Conservation (phyloP, 2,329 filamentous ascomycete genomes). For the Pseudomassariella vexata region DNA sequence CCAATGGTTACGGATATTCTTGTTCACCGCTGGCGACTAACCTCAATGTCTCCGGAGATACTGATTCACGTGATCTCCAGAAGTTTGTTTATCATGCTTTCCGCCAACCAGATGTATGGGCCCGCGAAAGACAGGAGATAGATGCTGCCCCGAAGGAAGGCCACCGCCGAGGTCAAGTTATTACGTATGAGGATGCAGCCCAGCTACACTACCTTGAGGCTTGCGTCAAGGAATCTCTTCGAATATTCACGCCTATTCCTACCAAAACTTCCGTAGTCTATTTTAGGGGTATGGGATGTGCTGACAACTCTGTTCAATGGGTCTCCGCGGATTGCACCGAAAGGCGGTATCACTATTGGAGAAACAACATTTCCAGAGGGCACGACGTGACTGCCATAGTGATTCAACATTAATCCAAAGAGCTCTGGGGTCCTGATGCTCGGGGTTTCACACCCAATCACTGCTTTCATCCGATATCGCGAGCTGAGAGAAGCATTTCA, state of each 20-base stretch:
- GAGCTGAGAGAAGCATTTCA: conserved; percentile 3
- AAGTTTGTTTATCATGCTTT: conserved; percentile 4
- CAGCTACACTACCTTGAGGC: conserved; percentile 18
- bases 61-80: conserved; percentile 15
- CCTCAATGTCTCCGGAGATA: too few relatives aligned
- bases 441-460: conserved; percentile 3
- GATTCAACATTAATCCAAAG: conserved; percentile 8
- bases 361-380: conserved; percentile 1
- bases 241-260: conserved; percentile 2
- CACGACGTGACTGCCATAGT: conserved; percentile 1
- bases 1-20: too few relatives aligned
- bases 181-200: conserved; percentile 1
- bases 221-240: conserved; percentile 11
- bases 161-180: not conserved
- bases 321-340: conserved; percentile 3
- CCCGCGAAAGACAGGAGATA: not conserved
- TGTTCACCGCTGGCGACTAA: too few relatives aligned
- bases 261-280: too few relatives aligned
- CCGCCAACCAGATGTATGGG: not conserved
- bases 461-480: conserved; percentile 1
- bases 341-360: conserved; percentile 3
- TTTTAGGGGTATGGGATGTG: too few relatives aligned
- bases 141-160: not conserved
- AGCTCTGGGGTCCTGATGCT: conserved; percentile 1
- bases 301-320: conserved; percentile 1